Evolutionary conservation across 768 basidiomycete species (phyloP).

Genomic region (Tylopilus subfusipes): DNA sequence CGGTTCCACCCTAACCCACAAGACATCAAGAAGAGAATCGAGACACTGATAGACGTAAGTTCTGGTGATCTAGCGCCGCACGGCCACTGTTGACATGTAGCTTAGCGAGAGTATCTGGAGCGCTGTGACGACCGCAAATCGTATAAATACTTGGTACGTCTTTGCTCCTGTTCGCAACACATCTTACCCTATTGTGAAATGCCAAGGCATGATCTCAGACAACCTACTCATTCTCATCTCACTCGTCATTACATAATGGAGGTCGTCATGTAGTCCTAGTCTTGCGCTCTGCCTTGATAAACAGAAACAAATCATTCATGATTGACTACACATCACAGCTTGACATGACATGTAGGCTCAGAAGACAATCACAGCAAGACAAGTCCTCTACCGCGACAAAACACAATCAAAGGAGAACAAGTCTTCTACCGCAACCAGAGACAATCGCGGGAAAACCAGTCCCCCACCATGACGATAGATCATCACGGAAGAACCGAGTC

Average conservation of each 20-base stretch:
- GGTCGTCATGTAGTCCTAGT: background rate
- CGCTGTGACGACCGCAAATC: constrained; percentile 84
- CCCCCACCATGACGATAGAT: too few species aligned
- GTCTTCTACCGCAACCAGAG: too few species aligned
- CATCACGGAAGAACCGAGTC: background rate
- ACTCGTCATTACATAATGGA: background rate
- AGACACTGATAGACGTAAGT: constrained; percentile 86
- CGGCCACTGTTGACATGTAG: background rate
- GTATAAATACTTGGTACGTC: constrained; percentile 70
- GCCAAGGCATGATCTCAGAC: constrained; percentile 25
- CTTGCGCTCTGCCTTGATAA: too few species aligned
- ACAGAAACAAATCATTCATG: background rate
- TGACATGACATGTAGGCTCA: constrained; percentile 36
- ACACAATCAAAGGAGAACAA: background rate
- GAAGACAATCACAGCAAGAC: constrained; percentile 4
- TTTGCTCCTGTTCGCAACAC: background rate
- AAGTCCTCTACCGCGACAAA: background rate
- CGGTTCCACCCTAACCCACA: constrained; percentile 86
- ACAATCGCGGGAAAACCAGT: background rate
- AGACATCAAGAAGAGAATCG: constrained; percentile 90
- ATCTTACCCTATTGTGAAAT: background rate
- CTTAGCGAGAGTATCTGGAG: constrained; percentile 90
- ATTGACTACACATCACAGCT: constrained; percentile 31
- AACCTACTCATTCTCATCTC: background rate
- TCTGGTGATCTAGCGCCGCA: background rate